A percentile compares a stretch with the other conserved stretches of the same genome.
Conservation (phyloP, 1,284 basidiomycete genomes). For the Meira miltonrushii region DNA sequence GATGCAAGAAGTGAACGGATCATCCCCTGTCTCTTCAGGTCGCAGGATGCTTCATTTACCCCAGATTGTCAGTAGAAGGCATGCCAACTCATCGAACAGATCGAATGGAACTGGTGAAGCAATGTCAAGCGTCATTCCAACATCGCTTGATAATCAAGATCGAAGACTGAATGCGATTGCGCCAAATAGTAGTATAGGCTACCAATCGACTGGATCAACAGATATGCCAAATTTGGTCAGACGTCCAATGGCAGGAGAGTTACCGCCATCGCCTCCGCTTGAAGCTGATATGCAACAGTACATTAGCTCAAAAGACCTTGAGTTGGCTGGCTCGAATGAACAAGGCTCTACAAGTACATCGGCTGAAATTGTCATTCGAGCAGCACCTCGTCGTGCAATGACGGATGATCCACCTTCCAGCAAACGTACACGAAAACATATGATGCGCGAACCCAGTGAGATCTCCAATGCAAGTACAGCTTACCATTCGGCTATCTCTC, state of each 20-base stretch:
- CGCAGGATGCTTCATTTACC: constrained; percentile 28
- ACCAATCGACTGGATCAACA: not conserved
- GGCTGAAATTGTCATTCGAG: not conserved
- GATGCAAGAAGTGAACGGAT: not conserved
- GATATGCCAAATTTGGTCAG: not conserved
- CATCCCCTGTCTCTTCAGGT: not conserved
- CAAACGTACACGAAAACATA: not conserved
- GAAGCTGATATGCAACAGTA: constrained; percentile 23
- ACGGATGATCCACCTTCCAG: not conserved
- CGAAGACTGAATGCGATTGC: constrained; percentile 3
- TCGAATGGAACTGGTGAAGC: too few species aligned
- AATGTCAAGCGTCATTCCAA: too few species aligned
- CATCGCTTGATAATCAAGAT: too few species aligned
- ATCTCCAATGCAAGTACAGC: constrained; percentile 4
- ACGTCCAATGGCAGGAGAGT: constrained; percentile 33
- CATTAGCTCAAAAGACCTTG: not conserved
- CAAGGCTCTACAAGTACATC: not conserved
- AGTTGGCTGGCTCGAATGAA: not conserved
- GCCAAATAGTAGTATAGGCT: constrained; percentile 4
- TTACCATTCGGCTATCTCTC: not conserved
- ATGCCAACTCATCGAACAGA: not conserved
- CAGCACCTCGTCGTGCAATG: not conserved
- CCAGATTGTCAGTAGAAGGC: constrained; percentile 37
- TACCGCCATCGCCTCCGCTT: constrained; percentile 40
- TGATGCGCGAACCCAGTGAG: not conserved